Percentiles rank a stretch among this genome's conserved stretches.
Conservation (phyloP, 2,329 filamentous ascomycete species). For the Neocatenulostroma microsporum region DNA sequence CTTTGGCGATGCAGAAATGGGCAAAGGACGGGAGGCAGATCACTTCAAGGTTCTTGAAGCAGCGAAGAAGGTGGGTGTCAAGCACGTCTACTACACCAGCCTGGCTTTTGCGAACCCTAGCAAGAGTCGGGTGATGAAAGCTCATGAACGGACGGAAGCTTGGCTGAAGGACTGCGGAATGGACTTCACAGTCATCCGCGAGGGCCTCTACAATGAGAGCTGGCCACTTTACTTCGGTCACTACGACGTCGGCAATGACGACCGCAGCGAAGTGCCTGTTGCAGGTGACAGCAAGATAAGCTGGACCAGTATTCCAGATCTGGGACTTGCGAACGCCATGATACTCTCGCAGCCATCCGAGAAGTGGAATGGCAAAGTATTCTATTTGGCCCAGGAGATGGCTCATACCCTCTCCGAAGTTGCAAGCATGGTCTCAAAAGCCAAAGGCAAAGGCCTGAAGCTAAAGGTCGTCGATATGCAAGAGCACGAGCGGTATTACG, state of each 20-base stretch:
- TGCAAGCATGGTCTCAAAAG: conserved; percentile 22
- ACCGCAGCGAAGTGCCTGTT: conserved; percentile 29
- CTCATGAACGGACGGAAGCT: conserved; percentile 39
- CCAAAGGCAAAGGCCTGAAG: conserved; percentile 22
- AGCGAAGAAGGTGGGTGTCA: conserved; percentile 33
- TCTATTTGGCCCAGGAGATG: conserved; percentile 31
- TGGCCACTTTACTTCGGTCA: conserved; percentile 44
- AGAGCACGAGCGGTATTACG: conserved; percentile 37
- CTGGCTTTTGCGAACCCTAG: conserved; percentile 37
- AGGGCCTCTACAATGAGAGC: conserved; percentile 41
- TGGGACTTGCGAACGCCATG: conserved; percentile 37
- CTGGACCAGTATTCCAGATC: conserved; percentile 39
- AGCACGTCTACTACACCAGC: conserved; percentile 42
- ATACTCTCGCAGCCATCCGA: conserved; percentile 29
- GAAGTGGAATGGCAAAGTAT: conserved; percentile 30
- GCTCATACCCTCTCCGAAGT: conserved; percentile 23
- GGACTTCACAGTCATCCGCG: conserved; percentile 33
- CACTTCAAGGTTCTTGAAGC: conserved; percentile 39
- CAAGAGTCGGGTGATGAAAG: conserved; percentile 39
- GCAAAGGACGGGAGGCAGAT: conserved; percentile 37
- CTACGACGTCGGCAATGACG: conserved; percentile 31
- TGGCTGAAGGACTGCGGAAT: conserved; percentile 27
- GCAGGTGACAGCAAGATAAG: conserved; percentile 37
- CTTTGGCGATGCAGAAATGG: conserved; percentile 35
- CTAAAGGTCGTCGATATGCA: conserved; percentile 32